A percentile compares a stretch with the other conserved stretches of the same genome.
Conservation (phyloP, 1,284 basidiomycete species). For the Dichomitus squalens region DNA sequence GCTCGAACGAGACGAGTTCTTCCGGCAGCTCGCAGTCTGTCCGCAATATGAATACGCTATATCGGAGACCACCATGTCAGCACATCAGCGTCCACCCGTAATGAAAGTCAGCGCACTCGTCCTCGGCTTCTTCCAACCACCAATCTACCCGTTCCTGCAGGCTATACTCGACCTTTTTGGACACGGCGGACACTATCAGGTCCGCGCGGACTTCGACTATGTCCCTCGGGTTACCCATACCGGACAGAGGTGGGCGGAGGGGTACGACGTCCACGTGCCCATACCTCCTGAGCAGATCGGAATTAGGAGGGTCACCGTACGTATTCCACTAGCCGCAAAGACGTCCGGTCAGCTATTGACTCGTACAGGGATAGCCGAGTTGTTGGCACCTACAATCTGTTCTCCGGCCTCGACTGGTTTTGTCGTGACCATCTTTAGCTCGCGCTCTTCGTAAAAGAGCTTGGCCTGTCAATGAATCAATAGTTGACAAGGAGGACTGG, state of each 20-base stretch:
- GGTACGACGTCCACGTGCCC: slow-evolving; percentile 88
- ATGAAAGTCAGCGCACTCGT: slow-evolving; percentile 68
- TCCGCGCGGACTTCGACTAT: slow-evolving; percentile 86
- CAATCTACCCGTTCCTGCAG: slow-evolving; percentile 75
- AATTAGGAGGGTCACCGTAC: slow-evolving; percentile 93
- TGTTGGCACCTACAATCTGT: slow-evolving; percentile 72
- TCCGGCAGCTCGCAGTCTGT: slow-evolving; percentile 60
- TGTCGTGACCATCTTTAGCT: slow-evolving; percentile 83
- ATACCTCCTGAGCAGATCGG: slow-evolving; percentile 92
- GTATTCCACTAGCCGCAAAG: slow-evolving; percentile 81
- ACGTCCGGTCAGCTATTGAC: not conserved
- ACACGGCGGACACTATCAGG: slow-evolving; percentile 61
- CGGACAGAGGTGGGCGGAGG: slow-evolving; percentile 40
- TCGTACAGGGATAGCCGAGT: not conserved
- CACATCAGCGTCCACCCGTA: not conserved
- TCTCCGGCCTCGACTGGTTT: slow-evolving; percentile 76
- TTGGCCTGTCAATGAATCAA: slow-evolving; percentile 64
- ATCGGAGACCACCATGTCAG: slow-evolving; percentile 2
- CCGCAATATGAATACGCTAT: slow-evolving; percentile 65
- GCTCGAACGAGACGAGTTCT: slow-evolving; percentile 70
- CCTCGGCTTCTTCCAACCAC: slow-evolving; percentile 89
- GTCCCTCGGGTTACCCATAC: slow-evolving; percentile 81
- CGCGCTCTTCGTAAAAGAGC: slow-evolving; percentile 77
- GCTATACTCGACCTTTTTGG: slow-evolving; percentile 30
- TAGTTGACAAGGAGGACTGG: not conserved